phyloP scores from a whole-genome alignment of 345 rosid genomes.

The Pistacia vera region DNA sequence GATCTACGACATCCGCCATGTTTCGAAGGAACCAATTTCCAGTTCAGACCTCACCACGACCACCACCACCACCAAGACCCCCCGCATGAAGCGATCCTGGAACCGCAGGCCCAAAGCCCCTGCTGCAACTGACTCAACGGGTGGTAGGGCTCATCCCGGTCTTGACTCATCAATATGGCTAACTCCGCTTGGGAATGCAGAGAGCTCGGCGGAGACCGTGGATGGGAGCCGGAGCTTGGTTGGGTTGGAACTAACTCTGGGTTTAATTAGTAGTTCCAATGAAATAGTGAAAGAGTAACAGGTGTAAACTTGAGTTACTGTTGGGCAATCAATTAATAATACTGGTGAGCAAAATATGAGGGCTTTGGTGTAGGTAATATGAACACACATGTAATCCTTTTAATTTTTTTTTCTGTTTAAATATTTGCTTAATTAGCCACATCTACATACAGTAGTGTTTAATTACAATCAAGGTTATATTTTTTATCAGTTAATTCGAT shows the following conservation, averaged over 20 bases:
- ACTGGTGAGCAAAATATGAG: no score
- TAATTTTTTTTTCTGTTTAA: no score
- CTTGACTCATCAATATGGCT: background rate
- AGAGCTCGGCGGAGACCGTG: conserved; percentile 30
- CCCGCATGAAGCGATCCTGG: conserved; percentile 27
- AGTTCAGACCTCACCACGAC: background rate
- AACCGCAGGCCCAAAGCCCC: conserved; percentile 2
- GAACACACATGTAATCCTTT: no score
- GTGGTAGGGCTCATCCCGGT: background rate
- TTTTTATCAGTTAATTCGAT: no score
- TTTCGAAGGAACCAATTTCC: conserved; percentile 37
- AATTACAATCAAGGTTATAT: no score
- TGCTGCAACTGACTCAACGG: background rate
- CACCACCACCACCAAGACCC: conserved; percentile 24
- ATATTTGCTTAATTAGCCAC: no score
- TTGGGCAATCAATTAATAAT: no score
- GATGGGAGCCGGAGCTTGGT: conserved; percentile 23
- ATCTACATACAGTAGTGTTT: no score
- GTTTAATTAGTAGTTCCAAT: conserved; percentile 10
- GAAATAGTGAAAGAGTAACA: background rate
- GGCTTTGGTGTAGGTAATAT: no score
- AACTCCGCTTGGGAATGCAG: conserved; percentile 8
- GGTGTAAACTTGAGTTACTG: no score
- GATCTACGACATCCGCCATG: conserved; percentile 67
- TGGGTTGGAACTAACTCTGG: conserved; percentile 42